Percentiles rank a stretch among this genome's conserved stretches.
phyloP scores from a whole-genome alignment of 371 early-diverging fungal genomes.

The Batrachochytrium dendrobatidis region DNA sequence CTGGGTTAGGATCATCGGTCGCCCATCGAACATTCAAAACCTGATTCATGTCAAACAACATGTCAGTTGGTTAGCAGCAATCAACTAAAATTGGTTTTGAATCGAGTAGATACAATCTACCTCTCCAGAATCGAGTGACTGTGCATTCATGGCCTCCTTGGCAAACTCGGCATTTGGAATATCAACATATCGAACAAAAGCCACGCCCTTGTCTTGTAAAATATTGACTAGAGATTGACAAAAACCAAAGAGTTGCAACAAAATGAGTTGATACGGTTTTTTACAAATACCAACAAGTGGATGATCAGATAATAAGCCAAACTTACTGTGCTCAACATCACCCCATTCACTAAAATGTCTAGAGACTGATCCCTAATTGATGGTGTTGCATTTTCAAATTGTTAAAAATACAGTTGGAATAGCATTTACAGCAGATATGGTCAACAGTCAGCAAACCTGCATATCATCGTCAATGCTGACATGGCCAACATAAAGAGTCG shows the following conservation, averaged over 20 bases:
- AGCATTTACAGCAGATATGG: not conserved
- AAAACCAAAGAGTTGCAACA: too few relatives aligned
- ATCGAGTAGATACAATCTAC: conserved; percentile 12
- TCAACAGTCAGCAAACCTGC: conserved; percentile 24
- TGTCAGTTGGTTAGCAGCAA: not conserved
- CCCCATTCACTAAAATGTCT: conserved; percentile 76
- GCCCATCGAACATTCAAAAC: conserved; percentile 64
- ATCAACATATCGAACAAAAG: conserved; percentile 68
- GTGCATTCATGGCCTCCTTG: conserved; percentile 83
- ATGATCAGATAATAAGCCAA: too few relatives aligned
- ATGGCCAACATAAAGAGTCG: conserved; percentile 74
- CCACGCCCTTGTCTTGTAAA: conserved; percentile 61
- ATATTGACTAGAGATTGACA: conserved; percentile 27
- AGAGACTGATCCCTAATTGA: too few relatives aligned
- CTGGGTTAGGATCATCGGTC: conserved; percentile 72
- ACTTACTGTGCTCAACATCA: conserved; percentile 60
- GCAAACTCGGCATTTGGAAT: conserved; percentile 78
- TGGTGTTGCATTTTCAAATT: conserved; percentile 24
- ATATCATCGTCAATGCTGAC: conserved; percentile 51
- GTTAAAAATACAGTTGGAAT: conserved; percentile 2
- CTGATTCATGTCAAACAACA: conserved; percentile 3
- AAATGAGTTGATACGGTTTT: conserved; percentile 6
- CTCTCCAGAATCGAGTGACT: conserved; percentile 57
- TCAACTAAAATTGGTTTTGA: not conserved
- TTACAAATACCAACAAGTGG: too few relatives aligned